Percentiles rank a stretch among this genome's conserved stretches.
Conservation (phyloP, 2,329 filamentous ascomycete species). For the Cladosporium sphaerospermum region DNA sequence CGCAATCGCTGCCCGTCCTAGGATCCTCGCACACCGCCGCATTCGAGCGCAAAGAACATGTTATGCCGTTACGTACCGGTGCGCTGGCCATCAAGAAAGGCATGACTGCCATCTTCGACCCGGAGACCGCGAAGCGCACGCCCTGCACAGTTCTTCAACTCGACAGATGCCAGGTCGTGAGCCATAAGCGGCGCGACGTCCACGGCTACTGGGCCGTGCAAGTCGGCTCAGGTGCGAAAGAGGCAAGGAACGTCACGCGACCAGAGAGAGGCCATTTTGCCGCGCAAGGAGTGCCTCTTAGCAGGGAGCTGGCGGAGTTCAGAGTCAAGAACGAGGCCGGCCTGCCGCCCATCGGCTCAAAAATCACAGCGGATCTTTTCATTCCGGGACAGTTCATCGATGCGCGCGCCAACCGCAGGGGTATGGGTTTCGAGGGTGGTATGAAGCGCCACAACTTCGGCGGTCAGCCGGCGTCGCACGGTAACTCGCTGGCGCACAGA, state of each 20-base stretch:
- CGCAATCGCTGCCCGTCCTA: conserved; percentile 46
- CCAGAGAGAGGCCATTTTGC: conserved; percentile 86
- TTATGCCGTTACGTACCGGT: conserved; percentile 65
- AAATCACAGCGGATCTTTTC: conserved; percentile 85
- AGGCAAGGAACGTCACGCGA: conserved; percentile 69
- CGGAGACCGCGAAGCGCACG: conserved; percentile 66
- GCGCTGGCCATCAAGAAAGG: conserved; percentile 86
- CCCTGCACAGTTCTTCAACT: conserved; percentile 91
- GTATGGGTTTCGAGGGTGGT: conserved; percentile 91
- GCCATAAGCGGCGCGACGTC: conserved; percentile 70
- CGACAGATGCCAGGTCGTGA: conserved; percentile 83
- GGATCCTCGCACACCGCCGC: conserved; percentile 53
- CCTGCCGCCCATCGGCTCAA: conserved; percentile 67
- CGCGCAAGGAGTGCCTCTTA: conserved; percentile 72
- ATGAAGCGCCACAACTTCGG: conserved; percentile 94
- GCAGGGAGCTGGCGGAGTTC: conserved; percentile 80
- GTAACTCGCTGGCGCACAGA: conserved; percentile 90
- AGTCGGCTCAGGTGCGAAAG: conserved; percentile 70
- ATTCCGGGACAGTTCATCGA: conserved; percentile 85
- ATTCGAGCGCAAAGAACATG: conserved; percentile 51
- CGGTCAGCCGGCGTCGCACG: conserved; percentile 87
- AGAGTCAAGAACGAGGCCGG: conserved; percentile 68
- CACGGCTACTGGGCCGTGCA: conserved; percentile 96
- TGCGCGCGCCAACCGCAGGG: conserved; percentile 68
- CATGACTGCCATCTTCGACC: conserved; percentile 86